phyloP scores from a whole-genome alignment of 371 early-diverging fungal genomes.

The Haplosporangium sp. region DNA sequence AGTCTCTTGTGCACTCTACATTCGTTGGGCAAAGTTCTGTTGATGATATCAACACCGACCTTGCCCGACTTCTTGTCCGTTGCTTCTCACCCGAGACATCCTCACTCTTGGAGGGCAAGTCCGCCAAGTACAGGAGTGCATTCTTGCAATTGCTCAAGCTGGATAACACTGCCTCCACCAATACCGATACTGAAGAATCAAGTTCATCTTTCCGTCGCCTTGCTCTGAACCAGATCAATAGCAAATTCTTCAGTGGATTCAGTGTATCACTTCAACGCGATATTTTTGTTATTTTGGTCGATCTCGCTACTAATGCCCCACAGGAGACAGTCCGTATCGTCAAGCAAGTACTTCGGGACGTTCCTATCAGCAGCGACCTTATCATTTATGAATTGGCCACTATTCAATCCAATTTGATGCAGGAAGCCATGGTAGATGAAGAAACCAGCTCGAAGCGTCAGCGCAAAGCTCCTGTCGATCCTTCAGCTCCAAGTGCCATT shows the following conservation, averaged over 20 bases:
- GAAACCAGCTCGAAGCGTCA: slow-evolving; percentile 44
- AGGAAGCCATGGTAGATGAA: slow-evolving; percentile 34
- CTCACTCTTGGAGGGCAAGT: slow-evolving; percentile 59
- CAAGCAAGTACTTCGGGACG: slow-evolving; percentile 66
- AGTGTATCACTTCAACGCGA: slow-evolving; percentile 60
- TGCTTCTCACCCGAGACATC: slow-evolving; percentile 71
- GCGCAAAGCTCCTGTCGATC: slow-evolving; percentile 30
- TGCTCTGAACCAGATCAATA: slow-evolving; percentile 70
- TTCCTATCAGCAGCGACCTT: slow-evolving; percentile 67
- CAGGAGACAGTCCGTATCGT: slow-evolving; percentile 69
- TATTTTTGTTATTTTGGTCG: slow-evolving; percentile 72
- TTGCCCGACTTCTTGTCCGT: slow-evolving; percentile 69
- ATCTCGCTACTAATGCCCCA: slow-evolving; percentile 73
- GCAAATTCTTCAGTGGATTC: slow-evolving; percentile 65
- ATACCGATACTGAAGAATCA: slow-evolving; percentile 65
- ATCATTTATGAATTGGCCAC: slow-evolving; percentile 60
- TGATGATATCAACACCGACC: slow-evolving; percentile 36
- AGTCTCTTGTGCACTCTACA: slow-evolving; percentile 54
- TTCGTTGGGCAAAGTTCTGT: slow-evolving; percentile 35
- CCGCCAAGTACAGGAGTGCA: slow-evolving; percentile 60
- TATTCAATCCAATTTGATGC: slow-evolving; percentile 49
- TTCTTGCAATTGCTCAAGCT: slow-evolving; percentile 63
- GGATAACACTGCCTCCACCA: slow-evolving; percentile 58
- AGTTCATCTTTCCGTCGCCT: slow-evolving; percentile 67
- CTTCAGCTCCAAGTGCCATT: slow-evolving; percentile 31